Base-by-base conservation (phyloP, 2,329 filamentous ascomycete species). In the Aspergillus sp. region DNA sequence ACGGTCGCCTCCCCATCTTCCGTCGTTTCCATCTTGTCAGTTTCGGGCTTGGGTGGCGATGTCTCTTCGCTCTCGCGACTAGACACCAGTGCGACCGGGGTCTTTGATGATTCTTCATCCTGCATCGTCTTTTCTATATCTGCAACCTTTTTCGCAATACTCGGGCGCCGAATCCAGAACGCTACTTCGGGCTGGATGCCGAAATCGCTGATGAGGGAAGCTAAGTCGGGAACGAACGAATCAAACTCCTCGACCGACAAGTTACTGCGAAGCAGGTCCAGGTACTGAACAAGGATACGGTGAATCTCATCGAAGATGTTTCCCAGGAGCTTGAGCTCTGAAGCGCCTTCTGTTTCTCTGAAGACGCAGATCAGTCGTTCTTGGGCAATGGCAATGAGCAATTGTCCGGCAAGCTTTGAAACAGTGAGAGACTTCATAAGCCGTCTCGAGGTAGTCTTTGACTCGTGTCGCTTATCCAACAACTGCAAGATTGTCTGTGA, bases 291-390 rank as follows among this genome's bases (percentile, higher is more conserved):
- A 23, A 98, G 83, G 8, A 93, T 89, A 61, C 90, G 86, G 66
- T 96, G 91, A 19, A 96, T 89, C 73, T 96, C 93, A 72, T 99
- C 95, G 55, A 96, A 85, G 65, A 96, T 88, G 54, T 92, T 92
- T 2, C 91, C 90, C 11, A 98, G 80, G 47, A 93, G 88, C 75
- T 99, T 99, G 73, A 97, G 88, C 62, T 96, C 92, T 0, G 90
- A 88, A 60, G 90, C 86, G 7, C 63, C 65, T 50, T 74, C 71
- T 38, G 92, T 87, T 6, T 89, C 84, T 42, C 87, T 87, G 76
- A 90, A 96, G 23, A 95, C 86, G 63, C 92, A 95, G n/a, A 89
- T 87, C 71, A 96, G 89, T 50, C 92, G 88, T 75, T 96, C 92
- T 71, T 97, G 93, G 0, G 93, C 91, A 67, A 99, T 89, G 48